A percentile compares a stretch with the other conserved stretches of the same genome.
Conservation (phyloP, 2,329 filamentous ascomycete species). For the Colletotrichum sojae region DNA sequence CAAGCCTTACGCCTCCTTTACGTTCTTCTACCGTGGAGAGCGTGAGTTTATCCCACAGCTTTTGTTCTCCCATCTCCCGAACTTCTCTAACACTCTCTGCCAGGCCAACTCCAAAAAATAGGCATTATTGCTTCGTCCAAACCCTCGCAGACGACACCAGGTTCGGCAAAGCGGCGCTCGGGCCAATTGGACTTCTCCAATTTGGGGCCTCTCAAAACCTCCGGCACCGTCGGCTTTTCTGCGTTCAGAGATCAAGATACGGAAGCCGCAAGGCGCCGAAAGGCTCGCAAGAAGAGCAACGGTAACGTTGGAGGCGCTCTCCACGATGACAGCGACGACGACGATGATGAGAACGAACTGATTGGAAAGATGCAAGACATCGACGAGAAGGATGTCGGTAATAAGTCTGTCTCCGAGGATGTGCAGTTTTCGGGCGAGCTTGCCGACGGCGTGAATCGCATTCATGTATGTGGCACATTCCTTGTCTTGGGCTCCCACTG, state of each 20-base stretch:
- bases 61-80: constrained; percentile 3
- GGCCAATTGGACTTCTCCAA: constrained; percentile 88
- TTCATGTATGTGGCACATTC: constrained; percentile 72
- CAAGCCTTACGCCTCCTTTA: constrained; percentile 96
- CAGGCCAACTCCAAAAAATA: constrained; percentile 97
- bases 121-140: constrained; percentile 84
- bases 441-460: constrained; percentile 84
- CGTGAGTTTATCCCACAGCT: constrained; percentile 72
- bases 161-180: constrained; percentile 82
- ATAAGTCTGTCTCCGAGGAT: constrained; percentile 78
- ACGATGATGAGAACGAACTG: constrained; percentile 75
- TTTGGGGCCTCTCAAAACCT: constrained; percentile 85
- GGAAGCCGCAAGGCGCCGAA: constrained; percentile 69
- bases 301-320: constrained; percentile 70
- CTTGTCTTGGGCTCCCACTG: neutral
- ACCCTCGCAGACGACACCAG: constrained; percentile 71
- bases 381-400: constrained; percentile 72
- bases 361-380: constrained; percentile 76
- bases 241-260: constrained; percentile 83
- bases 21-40: constrained; percentile 96
- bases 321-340: constrained; percentile 80
- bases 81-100: neutral
- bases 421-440: constrained; percentile 80
- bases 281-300: constrained; percentile 74
- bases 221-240: constrained; percentile 91